Base-by-base conservation (phyloP, 1,284 basidiomycete species). In the Cutaneotrichosporon sp. region DNA sequence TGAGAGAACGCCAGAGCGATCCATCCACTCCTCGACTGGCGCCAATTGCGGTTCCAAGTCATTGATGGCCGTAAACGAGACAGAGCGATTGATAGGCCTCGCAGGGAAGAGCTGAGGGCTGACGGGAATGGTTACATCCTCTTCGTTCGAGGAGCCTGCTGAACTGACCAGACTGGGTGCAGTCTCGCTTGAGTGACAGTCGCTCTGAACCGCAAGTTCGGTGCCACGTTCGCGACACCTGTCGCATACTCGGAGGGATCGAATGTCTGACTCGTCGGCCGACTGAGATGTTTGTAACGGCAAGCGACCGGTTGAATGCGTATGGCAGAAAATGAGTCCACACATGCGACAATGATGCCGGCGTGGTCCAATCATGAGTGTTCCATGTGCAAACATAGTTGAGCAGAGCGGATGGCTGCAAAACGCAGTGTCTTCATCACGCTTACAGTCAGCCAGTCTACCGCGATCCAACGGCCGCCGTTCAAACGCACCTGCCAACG, bases 301-400 rank as follows among this genome's bases (percentile, higher is more conserved):
- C 21, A 58, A 59, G 21, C 55, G 59, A 22, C 61, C 63, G 9
- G 62, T 50, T 9, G 68, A 66, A 54, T 73, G 71, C 1, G 48
- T 17, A 26, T 55, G 49, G 54, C 71, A 73, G 59, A 64, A 70
- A 40, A 72, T 56, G 35, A 61, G 56, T 14, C 71, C 71, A 41
- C 71, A 73, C 34, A 62, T 43, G 1, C 71, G 64, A 54, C 71
- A 73, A 60, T 73, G 71, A 52, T 73, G 71, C 30, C 70, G 59
- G 8, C 71, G 57, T 13, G 66, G 64, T 34, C 63, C 61, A 23
- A 68, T 48, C 3, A 69, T 49, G 42, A 69, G 63, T 17, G 59
- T 54, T 33, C 60, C 51, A n/a, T 65, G 61, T 10, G 56, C 59
- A 46, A 73, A 73, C 59, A 69, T 64, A 54, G 65, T 61, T 3